A percentile compares a stretch with the other conserved stretches of the same genome.
Evolutionary conservation across 164 flowering plant species (phyloP).

Genomic region (Stephania yunnanensis): DNA sequence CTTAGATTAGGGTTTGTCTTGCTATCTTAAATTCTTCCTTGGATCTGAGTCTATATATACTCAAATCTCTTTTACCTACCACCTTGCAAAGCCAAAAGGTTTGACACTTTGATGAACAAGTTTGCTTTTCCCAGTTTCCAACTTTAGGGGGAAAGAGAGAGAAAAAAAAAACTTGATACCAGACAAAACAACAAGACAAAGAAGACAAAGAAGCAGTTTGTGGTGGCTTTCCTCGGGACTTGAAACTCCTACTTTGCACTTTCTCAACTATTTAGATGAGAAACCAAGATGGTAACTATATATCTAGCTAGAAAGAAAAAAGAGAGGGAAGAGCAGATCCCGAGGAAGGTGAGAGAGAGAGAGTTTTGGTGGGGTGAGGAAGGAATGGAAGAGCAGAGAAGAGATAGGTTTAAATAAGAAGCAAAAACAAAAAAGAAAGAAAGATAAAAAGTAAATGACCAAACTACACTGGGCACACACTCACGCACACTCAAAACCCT

Average conservation of each 20-base stretch:
- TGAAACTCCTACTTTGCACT: conserved; percentile 21
- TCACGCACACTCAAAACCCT: conserved; percentile 26
- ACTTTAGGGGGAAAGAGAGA: conserved; percentile 2
- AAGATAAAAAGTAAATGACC: neutral
- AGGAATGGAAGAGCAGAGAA: conserved; percentile 31
- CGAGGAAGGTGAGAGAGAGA: conserved; percentile 19
- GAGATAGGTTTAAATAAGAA: conserved; percentile 33
- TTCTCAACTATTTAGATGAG: conserved; percentile 3
- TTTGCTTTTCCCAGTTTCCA: conserved; percentile 2
- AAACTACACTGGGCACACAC: neutral
- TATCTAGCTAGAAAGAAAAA: conserved; percentile 4
- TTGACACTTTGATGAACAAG: neutral
- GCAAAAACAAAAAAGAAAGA: neutral
- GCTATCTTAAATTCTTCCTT: conserved; percentile 2
- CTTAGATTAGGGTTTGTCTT: neutral
- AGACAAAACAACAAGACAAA: conserved; percentile 14
- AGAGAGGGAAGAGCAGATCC: conserved; percentile 31
- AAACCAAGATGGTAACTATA: neutral
- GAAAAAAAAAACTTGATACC: conserved; percentile 4
- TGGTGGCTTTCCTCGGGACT: conserved; percentile 31
- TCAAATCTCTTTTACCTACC: neutral
- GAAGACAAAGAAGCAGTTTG: neutral
- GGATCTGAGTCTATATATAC: conserved; percentile 17
- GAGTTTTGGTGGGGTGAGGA: conserved; percentile 4
- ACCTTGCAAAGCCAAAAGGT: conserved; percentile 8